Evolutionary conservation across 2,329 filamentous ascomycete species (phyloP), one percentile per base, ranked within the genome.

Genomic region (Alternaria ethzedia): DNA sequence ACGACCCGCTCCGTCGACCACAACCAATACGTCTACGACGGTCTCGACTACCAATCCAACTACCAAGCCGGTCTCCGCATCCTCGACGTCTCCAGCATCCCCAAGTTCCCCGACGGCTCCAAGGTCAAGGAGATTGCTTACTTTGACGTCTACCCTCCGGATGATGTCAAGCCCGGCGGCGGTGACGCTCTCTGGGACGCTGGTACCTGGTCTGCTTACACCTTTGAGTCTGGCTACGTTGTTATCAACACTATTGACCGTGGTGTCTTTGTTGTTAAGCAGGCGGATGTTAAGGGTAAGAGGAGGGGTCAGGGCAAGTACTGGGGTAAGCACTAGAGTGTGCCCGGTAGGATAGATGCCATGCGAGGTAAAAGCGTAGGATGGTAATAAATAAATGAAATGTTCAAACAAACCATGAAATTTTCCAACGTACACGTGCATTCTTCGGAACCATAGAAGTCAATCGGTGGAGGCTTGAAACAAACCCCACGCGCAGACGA

Each of bases 171-270:
- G 59, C 66, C 68, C 7, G 76, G 76, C 23, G 75, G 75, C 8
- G 80, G 80, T 30, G 78, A 80, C 25, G 73, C 73, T 12, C 56
- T 81, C 6, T 79, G 79, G 67, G 82, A 82, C 58, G 77, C 76
- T 25, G 82, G 82, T 10, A 81, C 79, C 4, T 84, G 82, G 82
- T 78, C 77, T 12, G 79, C 79, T 21, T 83, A 67, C 60, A 75
- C 80, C 11, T 83, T 83, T 60, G 74, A 77, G 30, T 79, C 75
- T 46, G 82, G 82, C 8, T 83, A 70, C 63, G 78, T 85, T 45
- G 77, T 84, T 13, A 74, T 85, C 54, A 86, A 86, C 71, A 85
- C 83, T 3, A 85, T 86, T 63, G 84, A 86, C 62, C 73, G 78
- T 28, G 78, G 78, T 63, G 78, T 71, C 15, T 80, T 80, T 64